Evolutionary conservation across 768 basidiomycete genomes (phyloP).

Genomic region (Kwoniella europaea): DNA sequence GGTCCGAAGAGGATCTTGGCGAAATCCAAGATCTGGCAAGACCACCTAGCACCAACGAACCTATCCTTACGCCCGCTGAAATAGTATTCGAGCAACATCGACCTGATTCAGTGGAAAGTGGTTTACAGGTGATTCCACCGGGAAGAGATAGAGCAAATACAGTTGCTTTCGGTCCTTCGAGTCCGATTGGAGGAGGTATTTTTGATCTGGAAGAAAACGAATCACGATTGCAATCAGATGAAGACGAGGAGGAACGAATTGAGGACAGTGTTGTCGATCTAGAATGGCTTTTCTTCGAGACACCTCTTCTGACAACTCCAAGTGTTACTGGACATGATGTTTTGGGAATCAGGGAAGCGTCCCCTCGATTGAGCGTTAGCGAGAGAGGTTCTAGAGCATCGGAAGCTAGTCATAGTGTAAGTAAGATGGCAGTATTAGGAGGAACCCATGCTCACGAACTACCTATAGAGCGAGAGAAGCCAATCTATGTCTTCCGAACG

Average conservation of each 20-base stretch:
- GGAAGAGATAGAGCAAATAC: constrained; percentile 14
- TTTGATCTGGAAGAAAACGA: background rate
- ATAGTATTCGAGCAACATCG: background rate
- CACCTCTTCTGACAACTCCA: background rate
- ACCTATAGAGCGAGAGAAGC: background rate
- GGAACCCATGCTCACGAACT: background rate
- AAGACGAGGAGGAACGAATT: background rate
- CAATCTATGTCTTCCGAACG: constrained; percentile 1
- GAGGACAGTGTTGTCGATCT: background rate
- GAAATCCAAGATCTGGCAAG: background rate
- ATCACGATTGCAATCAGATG: background rate
- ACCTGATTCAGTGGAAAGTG: background rate
- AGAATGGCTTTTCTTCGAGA: background rate
- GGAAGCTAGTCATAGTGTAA: background rate
- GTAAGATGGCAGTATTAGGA: background rate
- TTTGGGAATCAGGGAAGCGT: background rate
- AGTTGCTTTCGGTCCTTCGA: constrained; percentile 14
- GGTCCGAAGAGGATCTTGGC: background rate
- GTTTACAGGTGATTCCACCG: background rate
- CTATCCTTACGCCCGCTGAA: background rate
- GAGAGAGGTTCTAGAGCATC: background rate
- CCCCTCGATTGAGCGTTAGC: background rate
- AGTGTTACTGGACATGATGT: background rate
- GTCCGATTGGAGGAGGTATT: background rate
- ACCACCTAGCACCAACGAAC: constrained; percentile 5